Conservation (phyloP, 345 rosid genomes). For the Sisymbrium irio region DNA sequence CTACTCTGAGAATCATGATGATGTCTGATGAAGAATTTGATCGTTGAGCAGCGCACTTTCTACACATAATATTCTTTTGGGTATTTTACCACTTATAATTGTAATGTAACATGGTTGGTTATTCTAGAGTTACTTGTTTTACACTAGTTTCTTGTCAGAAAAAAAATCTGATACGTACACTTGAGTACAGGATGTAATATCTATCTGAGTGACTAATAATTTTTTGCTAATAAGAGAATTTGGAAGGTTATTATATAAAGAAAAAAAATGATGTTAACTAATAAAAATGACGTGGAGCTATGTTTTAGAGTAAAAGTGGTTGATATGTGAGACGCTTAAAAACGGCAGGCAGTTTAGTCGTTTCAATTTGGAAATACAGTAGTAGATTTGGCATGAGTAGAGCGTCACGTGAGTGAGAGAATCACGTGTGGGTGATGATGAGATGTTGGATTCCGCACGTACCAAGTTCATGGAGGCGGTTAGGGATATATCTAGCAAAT, state of each 20-base stretch:
- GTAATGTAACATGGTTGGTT: constrained; percentile 11
- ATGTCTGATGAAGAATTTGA: constrained; percentile 38
- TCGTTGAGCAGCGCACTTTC: constrained; percentile 7
- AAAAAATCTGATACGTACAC: constrained; percentile 10
- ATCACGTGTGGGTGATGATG: constrained; percentile 29
- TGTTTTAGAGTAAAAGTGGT: background rate
- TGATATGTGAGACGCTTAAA: background rate
- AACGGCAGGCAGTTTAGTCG: constrained; percentile 22
- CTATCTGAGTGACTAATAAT: background rate
- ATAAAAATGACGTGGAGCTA: background rate
- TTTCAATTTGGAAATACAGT: background rate
- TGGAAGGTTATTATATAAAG: background rate
- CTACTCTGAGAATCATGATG: constrained; percentile 23
- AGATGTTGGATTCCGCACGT: constrained; percentile 34
- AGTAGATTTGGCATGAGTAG: background rate
- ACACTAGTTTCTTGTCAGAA: constrained; percentile 14
- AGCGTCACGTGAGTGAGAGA: constrained; percentile 3
- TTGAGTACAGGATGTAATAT: constrained; percentile 1
- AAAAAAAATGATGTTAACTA: background rate
- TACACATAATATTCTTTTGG: constrained; percentile 16
- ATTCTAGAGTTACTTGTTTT: constrained; percentile 16
- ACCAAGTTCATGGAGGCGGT: constrained; percentile 6
- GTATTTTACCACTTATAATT: constrained; percentile 16
- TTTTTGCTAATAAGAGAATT: background rate
- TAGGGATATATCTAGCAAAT: background rate